Evolutionary conservation across 768 basidiomycete genomes (phyloP), one percentile per base, ranked within the genome.

Genomic region (Ramaria sp.): DNA sequence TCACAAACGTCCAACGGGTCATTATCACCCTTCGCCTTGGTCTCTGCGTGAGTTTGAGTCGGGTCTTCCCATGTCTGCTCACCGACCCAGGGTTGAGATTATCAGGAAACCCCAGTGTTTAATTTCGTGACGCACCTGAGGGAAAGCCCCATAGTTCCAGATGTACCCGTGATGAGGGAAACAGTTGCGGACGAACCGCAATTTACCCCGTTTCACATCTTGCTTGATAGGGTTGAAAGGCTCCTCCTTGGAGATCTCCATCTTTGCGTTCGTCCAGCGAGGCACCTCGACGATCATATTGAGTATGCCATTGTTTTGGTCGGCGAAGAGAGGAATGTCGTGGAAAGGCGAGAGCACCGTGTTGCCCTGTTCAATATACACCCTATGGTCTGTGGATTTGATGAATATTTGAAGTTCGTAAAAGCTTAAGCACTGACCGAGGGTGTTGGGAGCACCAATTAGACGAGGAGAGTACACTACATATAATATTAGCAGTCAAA

Each of bases 101-200:
- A 43, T 43, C n/a, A 43, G 42, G 11, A 43, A 43, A 13, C 20
- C 15, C 31, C 31, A 47, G n/a, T 34, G 7, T 41, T 4, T 27
- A 13, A 30, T 1, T 33, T n/a, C 12, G 4, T 42, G 10, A 67
- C 82, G 49, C 56, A 86, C 92, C 82, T 95, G 92, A 60, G 95
- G 95, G 83, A 99, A 96, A 59, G 94, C 93, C 66, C 95, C 95
- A 68, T 99, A 99, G 80, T 99, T 99, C 96, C 96, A 99, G 78
- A 99, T 93, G 79, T 97, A 94, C 38, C 96, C 95, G 70, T 98
- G 94, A 78, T 99, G 96, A 64, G 96, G 96, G 88, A 99, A 99
- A 74, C 96, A 98, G 81, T 98, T 98, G 75, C 96, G 87, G 64
- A 99, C 96, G 73, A 79, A 98, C 66, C 96, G 89, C 71, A 98